Percentiles rank a stretch among this genome's conserved stretches.
Conservation (phyloP, 345 rosid genomes). For the Acer saccharum region DNA sequence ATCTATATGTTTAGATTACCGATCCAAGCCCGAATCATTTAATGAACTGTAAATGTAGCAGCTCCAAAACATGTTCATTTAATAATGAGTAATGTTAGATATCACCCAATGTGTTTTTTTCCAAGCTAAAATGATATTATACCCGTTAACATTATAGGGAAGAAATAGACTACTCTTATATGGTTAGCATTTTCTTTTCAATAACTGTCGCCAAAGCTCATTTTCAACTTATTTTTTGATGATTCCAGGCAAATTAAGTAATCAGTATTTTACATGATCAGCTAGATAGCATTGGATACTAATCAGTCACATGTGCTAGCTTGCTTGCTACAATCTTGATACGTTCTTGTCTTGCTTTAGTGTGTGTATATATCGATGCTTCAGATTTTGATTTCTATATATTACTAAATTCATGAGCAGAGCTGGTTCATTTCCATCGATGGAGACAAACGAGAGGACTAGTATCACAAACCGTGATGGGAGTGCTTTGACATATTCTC, state of each 20-base stretch:
- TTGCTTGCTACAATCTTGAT: not conserved
- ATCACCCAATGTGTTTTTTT: too few relatives aligned
- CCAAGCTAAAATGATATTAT: too few relatives aligned
- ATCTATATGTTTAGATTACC: not conserved
- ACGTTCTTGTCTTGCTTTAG: not conserved
- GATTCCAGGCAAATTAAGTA: too few relatives aligned
- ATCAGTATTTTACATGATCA: not conserved
- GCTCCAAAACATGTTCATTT: too few relatives aligned
- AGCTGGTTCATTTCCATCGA: slow-evolving; percentile 43
- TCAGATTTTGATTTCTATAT: slow-evolving; percentile 9
- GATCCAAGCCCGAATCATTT: not conserved
- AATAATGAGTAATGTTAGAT: too few relatives aligned
- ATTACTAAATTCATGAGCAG: slow-evolving; percentile 37
- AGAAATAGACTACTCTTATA: not conserved
- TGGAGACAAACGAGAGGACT: slow-evolving; percentile 38
- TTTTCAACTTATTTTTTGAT: too few relatives aligned
- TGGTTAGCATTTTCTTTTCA: not conserved
- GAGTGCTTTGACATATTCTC: slow-evolving; percentile 31
- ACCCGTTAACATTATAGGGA: not conserved
- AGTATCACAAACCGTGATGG: slow-evolving; percentile 32
- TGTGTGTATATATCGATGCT: not conserved
- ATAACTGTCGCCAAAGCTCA: too few relatives aligned
- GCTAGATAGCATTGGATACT: not conserved
- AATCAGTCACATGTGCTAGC: not conserved
- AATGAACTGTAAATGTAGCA: too few relatives aligned